Evolutionary conservation across 768 basidiomycete genomes (phyloP).

Genomic region (Tubosaeta sp.): DNA sequence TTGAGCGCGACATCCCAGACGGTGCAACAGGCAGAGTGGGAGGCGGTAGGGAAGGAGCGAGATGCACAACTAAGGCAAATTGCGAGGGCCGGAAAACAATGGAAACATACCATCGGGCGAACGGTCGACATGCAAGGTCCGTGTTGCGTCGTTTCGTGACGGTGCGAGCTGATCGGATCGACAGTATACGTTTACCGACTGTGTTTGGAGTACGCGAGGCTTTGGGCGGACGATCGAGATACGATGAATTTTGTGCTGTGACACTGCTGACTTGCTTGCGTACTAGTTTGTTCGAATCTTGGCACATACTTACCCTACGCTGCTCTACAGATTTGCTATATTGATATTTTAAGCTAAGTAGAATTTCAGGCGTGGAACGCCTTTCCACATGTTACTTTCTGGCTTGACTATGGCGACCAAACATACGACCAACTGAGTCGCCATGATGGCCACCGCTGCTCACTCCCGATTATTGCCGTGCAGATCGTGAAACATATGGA

Average conservation of each 20-base stretch:
- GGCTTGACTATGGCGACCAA: no score
- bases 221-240: constrained; percentile 70
- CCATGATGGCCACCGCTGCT: no score
- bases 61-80: constrained; percentile 75
- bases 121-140: constrained; percentile 90
- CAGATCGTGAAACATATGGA: no score
- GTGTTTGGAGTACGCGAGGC: constrained; percentile 39
- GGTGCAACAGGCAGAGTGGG: constrained; percentile 27
- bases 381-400: no score
- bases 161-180: neutral
- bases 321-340: neutral
- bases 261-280: neutral
- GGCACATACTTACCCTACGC: no score
- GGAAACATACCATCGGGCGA: constrained; percentile 82
- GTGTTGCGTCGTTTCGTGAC: constrained; percentile 19
- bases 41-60: constrained; percentile 45
- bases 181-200: constrained; percentile 83
- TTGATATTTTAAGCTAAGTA: neutral
- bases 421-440: no score
- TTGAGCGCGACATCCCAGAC: constrained; percentile 52
- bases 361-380: no score
- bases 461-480: no score
- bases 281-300: neutral
- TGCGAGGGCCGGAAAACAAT: constrained; percentile 87
- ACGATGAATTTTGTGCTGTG: constrained; percentile 45